A percentile compares a stretch with the other conserved stretches of the same genome.
Evolutionary conservation across 768 basidiomycete genomes (phyloP).

Genomic region (Cyclocybe cylindracea): DNA sequence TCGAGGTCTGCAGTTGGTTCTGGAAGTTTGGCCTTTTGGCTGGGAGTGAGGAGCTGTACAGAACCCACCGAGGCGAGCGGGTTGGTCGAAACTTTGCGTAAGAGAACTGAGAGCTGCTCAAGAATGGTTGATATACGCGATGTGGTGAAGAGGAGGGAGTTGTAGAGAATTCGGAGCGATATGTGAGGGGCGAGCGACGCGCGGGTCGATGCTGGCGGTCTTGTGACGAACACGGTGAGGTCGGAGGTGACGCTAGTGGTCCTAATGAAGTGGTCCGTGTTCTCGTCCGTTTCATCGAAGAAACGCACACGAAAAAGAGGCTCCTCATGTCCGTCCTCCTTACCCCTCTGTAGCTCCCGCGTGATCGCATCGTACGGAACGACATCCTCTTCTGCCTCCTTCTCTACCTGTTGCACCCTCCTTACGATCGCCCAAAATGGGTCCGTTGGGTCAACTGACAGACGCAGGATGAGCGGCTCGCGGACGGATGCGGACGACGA

Average conservation of each 20-base stretch:
- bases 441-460: constrained; percentile 82
- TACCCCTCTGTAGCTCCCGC: constrained; percentile 64
- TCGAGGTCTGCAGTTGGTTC: constrained; percentile 85
- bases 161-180: constrained; percentile 86
- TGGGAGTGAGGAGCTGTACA: constrained; percentile 75
- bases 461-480: constrained; percentile 81
- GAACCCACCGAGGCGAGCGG: constrained; percentile 75
- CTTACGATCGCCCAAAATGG: constrained; percentile 88
- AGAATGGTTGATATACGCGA: constrained; percentile 75
- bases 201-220: constrained; percentile 66
- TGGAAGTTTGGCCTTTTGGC: constrained; percentile 72
- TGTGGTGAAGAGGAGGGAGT: constrained; percentile 89
- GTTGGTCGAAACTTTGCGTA: constrained; percentile 69
- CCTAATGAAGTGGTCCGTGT: constrained; percentile 71
- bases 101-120: constrained; percentile 80
- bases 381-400: constrained; percentile 78
- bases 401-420: constrained; percentile 82
- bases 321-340: constrained; percentile 57
- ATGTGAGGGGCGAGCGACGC: constrained; percentile 73
- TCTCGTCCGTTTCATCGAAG: constrained; percentile 87
- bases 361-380: constrained; percentile 81
- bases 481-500: constrained; percentile 77
- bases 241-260: constrained; percentile 88
- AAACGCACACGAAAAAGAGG: constrained; percentile 95
- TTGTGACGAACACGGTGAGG: constrained; percentile 85